Evolutionary conservation across 1,284 basidiomycete species (phyloP).

Genomic region (Thelephora terrestris): DNA sequence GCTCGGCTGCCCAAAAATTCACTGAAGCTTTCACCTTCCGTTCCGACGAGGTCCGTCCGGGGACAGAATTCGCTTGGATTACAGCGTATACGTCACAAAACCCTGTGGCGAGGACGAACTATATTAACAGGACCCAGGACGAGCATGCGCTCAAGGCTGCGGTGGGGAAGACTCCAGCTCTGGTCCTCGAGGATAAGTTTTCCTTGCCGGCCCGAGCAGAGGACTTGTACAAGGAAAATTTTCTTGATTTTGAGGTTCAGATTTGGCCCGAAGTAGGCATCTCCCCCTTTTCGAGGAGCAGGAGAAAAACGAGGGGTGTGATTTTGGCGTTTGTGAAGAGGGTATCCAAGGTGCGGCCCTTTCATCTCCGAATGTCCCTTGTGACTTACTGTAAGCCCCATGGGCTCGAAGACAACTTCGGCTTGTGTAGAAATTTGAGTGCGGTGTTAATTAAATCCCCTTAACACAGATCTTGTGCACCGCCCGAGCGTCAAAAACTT

Average conservation of each 20-base stretch:
- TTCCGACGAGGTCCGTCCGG: background rate
- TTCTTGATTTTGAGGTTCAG: background rate
- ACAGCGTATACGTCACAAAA: background rate
- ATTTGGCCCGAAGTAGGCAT: background rate
- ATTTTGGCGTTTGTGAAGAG: conserved; percentile 14
- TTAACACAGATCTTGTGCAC: no score
- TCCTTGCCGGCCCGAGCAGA: background rate
- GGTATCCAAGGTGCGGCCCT: no score
- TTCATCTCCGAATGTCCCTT: no score
- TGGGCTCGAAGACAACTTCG: no score
- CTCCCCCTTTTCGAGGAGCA: conserved; percentile 27
- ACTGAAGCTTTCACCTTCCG: no score
- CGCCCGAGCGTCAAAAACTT: no score
- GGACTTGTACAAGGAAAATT: conserved; percentile 16
- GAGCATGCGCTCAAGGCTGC: conserved; percentile 5
- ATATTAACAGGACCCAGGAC: conserved; percentile 8
- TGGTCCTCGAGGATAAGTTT: conserved; percentile 5
- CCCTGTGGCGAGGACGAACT: background rate
- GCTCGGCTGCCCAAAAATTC: no score
- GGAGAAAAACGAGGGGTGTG: conserved; percentile 24
- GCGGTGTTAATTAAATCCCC: no score
- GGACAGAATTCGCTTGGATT: background rate
- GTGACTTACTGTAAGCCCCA: no score
- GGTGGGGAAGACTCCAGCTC: conserved; percentile 1
- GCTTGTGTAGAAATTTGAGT: no score